Evolutionary conservation across 164 flowering plant species (phyloP).

Genomic region (Amborella trichopoda): DNA sequence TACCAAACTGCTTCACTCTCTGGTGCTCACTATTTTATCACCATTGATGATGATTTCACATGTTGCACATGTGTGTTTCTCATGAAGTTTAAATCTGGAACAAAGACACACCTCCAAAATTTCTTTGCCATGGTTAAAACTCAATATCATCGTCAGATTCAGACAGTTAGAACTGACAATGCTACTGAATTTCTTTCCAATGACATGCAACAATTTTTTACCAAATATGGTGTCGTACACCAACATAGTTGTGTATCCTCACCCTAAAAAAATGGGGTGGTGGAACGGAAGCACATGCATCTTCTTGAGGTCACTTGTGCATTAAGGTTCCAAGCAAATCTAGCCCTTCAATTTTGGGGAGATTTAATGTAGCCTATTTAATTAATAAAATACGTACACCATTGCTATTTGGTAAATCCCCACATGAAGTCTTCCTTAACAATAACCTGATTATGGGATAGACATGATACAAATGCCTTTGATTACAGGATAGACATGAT

Average conservation of each 20-base stretch:
- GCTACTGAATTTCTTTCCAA: conserved; percentile 4
- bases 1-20: background rate
- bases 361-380: no score
- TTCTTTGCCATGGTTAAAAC: background rate
- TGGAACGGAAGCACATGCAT: background rate
- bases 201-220: conserved; percentile 1
- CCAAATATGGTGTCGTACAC: background rate
- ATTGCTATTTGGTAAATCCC: no score
- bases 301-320: conserved; percentile 2
- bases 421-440: no score
- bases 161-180: background rate
- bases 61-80: background rate
- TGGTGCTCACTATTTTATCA: conserved; percentile 1
- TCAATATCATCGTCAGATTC: conserved; percentile 1
- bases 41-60: conserved; percentile 2
- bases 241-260: background rate
- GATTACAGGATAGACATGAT: no score
- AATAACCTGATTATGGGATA: no score
- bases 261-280: conserved; percentile 4
- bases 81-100: background rate
- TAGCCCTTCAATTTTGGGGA: no score
- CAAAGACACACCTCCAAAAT: background rate
- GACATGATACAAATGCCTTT: no score
- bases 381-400: no score
- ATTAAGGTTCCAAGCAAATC: background rate